Conservation (phyloP, 257 asterid species). For the Echites panduratus region DNA sequence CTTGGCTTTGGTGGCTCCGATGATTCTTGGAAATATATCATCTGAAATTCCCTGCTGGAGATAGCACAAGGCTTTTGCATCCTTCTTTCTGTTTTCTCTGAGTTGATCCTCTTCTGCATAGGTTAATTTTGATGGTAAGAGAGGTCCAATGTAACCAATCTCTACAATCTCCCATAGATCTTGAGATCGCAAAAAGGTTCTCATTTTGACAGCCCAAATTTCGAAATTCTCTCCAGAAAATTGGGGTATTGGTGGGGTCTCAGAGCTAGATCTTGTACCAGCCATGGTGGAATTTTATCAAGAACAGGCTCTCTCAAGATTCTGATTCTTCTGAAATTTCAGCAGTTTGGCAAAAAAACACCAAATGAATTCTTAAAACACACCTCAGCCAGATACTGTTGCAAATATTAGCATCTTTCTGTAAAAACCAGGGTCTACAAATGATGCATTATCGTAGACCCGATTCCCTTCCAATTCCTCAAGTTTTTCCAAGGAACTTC, state of each 20-base stretch:
- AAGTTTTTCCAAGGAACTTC: background rate
- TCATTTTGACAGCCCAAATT: constrained; percentile 10
- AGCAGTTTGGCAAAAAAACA: background rate
- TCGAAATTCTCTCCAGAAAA: constrained; percentile 11
- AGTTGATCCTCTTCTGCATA: background rate
- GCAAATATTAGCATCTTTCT: background rate
- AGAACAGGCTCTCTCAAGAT: background rate
- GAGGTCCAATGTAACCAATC: background rate
- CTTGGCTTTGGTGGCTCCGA: constrained; percentile 2
- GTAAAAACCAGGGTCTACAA: background rate
- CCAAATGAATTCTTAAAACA: too few relatives aligned
- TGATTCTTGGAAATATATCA: background rate
- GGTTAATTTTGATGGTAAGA: too few relatives aligned
- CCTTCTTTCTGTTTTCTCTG: background rate
- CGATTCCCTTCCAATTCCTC: constrained; percentile 1
- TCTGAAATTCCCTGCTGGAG: constrained; percentile 12
- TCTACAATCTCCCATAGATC: constrained; percentile 11
- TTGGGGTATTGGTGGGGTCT: background rate
- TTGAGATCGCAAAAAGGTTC: background rate
- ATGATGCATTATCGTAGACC: too few relatives aligned
- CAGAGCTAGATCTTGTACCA: background rate
- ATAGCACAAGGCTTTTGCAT: constrained; percentile 9
- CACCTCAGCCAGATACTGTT: background rate
- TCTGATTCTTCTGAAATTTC: background rate
- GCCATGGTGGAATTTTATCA: background rate